These are phyloP conservation scores for Cadophora malorum DNA, from an alignment of 2,329 filamentous ascomycete genomes.

Conservation along the genomic window DNA sequence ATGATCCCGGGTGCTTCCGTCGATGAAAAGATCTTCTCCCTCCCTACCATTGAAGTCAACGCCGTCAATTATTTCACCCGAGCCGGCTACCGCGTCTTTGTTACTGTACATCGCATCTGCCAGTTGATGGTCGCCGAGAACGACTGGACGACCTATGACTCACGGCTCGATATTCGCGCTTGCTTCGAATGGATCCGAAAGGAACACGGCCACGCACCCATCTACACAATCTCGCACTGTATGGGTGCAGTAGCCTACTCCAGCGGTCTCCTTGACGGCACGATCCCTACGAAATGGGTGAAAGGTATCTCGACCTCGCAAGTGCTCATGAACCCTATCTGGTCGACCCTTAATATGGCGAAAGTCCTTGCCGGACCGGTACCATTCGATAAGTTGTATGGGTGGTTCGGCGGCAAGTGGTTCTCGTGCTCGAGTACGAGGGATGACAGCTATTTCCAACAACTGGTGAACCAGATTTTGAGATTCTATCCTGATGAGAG, in stretches of 20 bases:
- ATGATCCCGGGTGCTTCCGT: slow-evolving; percentile 69
- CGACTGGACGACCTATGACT: slow-evolving; percentile 64
- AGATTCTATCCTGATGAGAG: slow-evolving; percentile 62
- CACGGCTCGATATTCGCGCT: slow-evolving; percentile 64
- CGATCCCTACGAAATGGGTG: slow-evolving; percentile 63
- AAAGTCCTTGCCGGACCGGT: slow-evolving; percentile 58
- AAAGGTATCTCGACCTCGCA: slow-evolving; percentile 64
- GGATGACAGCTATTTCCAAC: slow-evolving; percentile 57
- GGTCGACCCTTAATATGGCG: slow-evolving; percentile 60
- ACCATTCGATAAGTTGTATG: slow-evolving; percentile 57
- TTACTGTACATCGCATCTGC: slow-evolving; percentile 64
- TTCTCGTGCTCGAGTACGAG: slow-evolving; percentile 58
- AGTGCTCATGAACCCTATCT: slow-evolving; percentile 69
- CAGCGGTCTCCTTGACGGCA: slow-evolving; percentile 65
- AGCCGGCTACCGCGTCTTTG: slow-evolving; percentile 65
- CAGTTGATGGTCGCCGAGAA: slow-evolving; percentile 56
- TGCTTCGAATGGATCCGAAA: slow-evolving; percentile 59
- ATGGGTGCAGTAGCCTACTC: slow-evolving; percentile 67
- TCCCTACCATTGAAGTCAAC: slow-evolving; percentile 68
- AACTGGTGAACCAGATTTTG: slow-evolving; percentile 59
- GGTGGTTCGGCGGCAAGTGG: slow-evolving; percentile 56
- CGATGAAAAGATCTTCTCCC: slow-evolving; percentile 66
- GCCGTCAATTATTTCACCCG: slow-evolving; percentile 67
- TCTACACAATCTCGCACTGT: slow-evolving; percentile 68
- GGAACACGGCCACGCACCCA: slow-evolving; percentile 45